Conservation (phyloP, 1,139 yeast genomes). For the Sugiyamaella neomexicana region DNA sequence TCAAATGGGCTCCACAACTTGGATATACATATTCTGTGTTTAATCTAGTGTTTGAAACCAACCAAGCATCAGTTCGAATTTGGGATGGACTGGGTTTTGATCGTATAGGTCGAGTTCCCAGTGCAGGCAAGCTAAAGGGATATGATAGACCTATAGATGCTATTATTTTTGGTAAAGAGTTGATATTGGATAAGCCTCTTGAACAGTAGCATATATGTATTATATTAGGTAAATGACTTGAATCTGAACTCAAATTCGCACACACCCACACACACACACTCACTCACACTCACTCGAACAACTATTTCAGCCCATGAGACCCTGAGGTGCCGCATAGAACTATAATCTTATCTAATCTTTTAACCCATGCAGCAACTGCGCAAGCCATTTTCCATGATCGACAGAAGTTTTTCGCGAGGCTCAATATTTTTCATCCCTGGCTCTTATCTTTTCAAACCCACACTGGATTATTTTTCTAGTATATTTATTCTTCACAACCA, state of each 20-base stretch:
- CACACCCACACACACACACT: too few species aligned
- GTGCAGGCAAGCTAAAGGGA: slow-evolving; percentile 86
- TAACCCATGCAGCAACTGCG: background rate
- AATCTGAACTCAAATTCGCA: too few species aligned
- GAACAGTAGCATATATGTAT: background rate
- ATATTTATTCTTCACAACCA: background rate
- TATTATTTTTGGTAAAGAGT: slow-evolving; percentile 62
- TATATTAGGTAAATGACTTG: too few species aligned
- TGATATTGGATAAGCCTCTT: slow-evolving; percentile 26
- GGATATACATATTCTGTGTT: slow-evolving; percentile 85
- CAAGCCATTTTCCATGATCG: background rate
- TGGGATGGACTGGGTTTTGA: slow-evolving; percentile 79
- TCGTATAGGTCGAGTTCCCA: slow-evolving; percentile 72
- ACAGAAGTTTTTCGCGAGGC: slow-evolving; percentile 13
- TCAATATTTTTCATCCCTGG: background rate
- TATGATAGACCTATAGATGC: slow-evolving; percentile 83
- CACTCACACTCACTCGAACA: too few species aligned
- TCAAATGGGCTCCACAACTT: slow-evolving; percentile 87
- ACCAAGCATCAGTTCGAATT: slow-evolving; percentile 75
- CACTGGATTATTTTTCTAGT: background rate
- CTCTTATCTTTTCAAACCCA: slow-evolving; percentile 1
- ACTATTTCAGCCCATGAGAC: too few species aligned
- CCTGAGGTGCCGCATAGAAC: background rate
- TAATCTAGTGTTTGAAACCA: slow-evolving; percentile 85
- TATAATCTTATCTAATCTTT: slow-evolving; percentile 10